phyloP scores from a whole-genome alignment of 176 grass and related monocot species.

The Alopecurus myosuroides region DNA sequence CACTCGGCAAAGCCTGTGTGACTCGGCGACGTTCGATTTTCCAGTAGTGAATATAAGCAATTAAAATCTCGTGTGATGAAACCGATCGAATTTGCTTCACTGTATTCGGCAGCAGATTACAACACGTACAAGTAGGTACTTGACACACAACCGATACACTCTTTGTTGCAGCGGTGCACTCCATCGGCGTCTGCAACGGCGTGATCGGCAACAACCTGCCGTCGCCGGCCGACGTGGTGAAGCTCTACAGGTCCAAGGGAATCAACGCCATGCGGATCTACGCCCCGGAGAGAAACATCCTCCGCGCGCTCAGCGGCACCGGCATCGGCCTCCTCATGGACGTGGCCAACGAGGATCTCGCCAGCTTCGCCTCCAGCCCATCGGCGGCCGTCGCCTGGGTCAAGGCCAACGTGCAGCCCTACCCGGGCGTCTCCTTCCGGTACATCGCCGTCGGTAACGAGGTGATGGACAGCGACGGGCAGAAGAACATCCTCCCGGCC shows the following conservation, averaged over 20 bases:
- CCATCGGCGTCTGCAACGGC: constrained; percentile 73
- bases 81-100: background rate
- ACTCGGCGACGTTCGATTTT: too few species aligned
- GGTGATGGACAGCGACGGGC: constrained; percentile 4
- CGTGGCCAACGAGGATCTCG: constrained; percentile 28
- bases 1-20: too few species aligned
- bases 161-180: constrained; percentile 23
- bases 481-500: constrained; percentile 47
- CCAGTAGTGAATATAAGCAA: too few species aligned
- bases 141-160: background rate
- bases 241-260: too few species aligned
- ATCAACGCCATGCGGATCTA: too few species aligned
- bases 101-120: background rate
- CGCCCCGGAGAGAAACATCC: constrained; percentile 21
- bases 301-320: constrained; percentile 37
- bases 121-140: too few species aligned
- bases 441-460: constrained; percentile 80
- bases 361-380: constrained; percentile 16
- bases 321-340: constrained; percentile 46
- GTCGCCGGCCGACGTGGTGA: too few species aligned
- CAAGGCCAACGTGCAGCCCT: constrained; percentile 37
- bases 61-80: background rate
- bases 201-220: constrained; percentile 50
- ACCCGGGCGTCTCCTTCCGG: constrained; percentile 33
- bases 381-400: constrained; percentile 44